Conservation (phyloP, 2,329 filamentous ascomycete genomes). For the Talaromyces atroroseus region DNA sequence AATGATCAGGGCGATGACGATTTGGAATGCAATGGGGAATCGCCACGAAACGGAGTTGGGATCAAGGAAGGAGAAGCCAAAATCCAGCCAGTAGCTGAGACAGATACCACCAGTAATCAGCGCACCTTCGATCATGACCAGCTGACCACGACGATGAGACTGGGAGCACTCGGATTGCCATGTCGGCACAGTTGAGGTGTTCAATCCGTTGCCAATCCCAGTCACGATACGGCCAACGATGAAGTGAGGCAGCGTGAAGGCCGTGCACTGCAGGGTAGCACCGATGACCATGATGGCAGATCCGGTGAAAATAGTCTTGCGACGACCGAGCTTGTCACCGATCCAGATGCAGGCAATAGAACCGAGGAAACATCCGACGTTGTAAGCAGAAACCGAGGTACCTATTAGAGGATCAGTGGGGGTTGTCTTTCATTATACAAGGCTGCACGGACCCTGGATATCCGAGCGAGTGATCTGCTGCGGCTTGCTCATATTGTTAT, state of each 20-base stretch:
- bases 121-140: conserved; percentile 51
- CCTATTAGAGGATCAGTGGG: conserved; percentile 19
- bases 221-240: conserved; percentile 49
- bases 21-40: conserved; percentile 55
- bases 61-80: conserved; percentile 50
- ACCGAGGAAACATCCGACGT: conserved; percentile 48
- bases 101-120: conserved; percentile 49
- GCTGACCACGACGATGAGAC: conserved; percentile 45
- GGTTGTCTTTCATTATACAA: not conserved
- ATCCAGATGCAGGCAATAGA: conserved; percentile 47
- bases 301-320: conserved; percentile 46
- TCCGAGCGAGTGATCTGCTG: conserved; percentile 27
- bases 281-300: conserved; percentile 48
- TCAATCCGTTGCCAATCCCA: conserved; percentile 50
- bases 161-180: conserved; percentile 50
- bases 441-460: conserved; percentile 27
- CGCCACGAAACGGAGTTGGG: conserved; percentile 47
- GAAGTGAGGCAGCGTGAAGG: conserved; percentile 45
- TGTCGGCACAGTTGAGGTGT: conserved; percentile 49
- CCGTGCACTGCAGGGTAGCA: conserved; percentile 43
- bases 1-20: conserved; percentile 51
- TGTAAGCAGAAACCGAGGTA: conserved; percentile 40
- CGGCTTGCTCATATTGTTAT: conserved; percentile 13
- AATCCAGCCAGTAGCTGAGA: conserved; percentile 48
- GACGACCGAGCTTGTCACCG: conserved; percentile 49